phyloP scores from a whole-genome alignment of 129 eudicot genomes.

The Tagetes erecta region DNA sequence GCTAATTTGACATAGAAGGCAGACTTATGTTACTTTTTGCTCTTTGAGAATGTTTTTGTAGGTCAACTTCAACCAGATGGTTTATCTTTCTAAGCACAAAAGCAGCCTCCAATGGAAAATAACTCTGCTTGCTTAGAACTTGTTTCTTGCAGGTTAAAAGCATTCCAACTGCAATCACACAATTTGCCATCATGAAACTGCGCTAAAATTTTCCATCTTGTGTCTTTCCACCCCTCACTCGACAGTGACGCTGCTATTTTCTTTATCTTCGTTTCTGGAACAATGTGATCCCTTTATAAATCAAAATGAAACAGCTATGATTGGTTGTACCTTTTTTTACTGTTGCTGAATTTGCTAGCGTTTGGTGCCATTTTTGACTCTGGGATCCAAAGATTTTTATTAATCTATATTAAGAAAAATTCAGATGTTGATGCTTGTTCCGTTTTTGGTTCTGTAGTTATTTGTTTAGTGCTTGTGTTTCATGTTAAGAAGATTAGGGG shows the following conservation, averaged over 20 bases:
- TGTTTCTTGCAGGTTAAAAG: conserved; percentile 12
- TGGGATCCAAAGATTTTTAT: background rate
- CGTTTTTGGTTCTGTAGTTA: too few species aligned
- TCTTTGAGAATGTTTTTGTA: conserved; percentile 1
- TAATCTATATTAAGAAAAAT: background rate
- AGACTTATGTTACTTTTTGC: background rate
- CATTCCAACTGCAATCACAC: conserved; percentile 17
- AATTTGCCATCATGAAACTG: conserved; percentile 1
- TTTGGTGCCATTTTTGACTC: conserved; percentile 5
- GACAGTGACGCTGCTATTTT: background rate
- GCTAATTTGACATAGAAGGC: background rate
- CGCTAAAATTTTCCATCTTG: background rate
- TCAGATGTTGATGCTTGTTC: background rate
- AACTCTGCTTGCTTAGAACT: conserved; percentile 11
- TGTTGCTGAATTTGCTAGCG: background rate
- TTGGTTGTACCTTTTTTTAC: background rate
- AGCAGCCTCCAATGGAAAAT: background rate
- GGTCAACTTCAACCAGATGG: conserved; percentile 16
- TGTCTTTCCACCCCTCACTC: background rate
- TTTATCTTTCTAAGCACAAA: conserved; percentile 28
- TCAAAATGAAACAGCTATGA: conserved; percentile 4
- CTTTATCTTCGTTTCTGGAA: conserved; percentile 9
- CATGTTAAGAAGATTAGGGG: too few species aligned
- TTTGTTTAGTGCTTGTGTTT: too few species aligned
- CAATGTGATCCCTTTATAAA: conserved; percentile 7